A percentile compares a stretch with the other conserved stretches of the same genome.
Conservation (phyloP, 768 basidiomycete genomes). For the Gloeopeniophorella convolvens region DNA sequence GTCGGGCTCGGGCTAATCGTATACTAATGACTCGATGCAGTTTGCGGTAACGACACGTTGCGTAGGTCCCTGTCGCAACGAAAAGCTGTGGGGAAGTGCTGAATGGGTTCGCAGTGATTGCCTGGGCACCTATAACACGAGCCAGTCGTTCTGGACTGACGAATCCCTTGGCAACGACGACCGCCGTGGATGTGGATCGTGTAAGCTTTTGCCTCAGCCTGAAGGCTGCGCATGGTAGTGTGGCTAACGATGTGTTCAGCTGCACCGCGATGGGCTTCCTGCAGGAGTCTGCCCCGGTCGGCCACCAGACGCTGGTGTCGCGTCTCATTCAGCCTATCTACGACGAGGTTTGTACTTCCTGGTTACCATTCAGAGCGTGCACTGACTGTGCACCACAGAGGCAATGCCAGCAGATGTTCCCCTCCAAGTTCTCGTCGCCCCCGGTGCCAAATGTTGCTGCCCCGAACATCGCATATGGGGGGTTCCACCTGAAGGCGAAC, state of each 20-base stretch:
- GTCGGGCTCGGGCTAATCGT: background rate
- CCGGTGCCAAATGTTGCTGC: conserved; percentile 12
- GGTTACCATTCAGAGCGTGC: background rate
- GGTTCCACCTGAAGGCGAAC: conserved; percentile 22
- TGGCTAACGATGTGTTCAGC: background rate
- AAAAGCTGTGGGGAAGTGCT: background rate
- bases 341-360: conserved; percentile 2
- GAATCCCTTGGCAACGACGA: conserved; percentile 35
- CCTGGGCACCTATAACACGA: conserved; percentile 37
- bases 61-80: conserved; percentile 34
- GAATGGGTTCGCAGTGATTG: conserved; percentile 26
- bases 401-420: conserved; percentile 21
- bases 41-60: conserved; percentile 43
- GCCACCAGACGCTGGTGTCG: conserved; percentile 1
- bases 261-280: background rate
- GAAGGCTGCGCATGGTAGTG: background rate
- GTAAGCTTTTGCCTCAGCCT: background rate
- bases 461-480: conserved; percentile 20
- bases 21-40: conserved; percentile 28
- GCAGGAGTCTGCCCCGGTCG: conserved; percentile 36
- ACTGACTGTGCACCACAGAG: background rate
- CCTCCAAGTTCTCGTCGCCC: conserved; percentile 18
- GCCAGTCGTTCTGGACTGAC: conserved; percentile 41
- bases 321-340: background rate
- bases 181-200: background rate